Evolutionary conservation across 1,284 basidiomycete species (phyloP), one percentile per base, ranked within the genome.

Genomic region (Thelephora terrestris): DNA sequence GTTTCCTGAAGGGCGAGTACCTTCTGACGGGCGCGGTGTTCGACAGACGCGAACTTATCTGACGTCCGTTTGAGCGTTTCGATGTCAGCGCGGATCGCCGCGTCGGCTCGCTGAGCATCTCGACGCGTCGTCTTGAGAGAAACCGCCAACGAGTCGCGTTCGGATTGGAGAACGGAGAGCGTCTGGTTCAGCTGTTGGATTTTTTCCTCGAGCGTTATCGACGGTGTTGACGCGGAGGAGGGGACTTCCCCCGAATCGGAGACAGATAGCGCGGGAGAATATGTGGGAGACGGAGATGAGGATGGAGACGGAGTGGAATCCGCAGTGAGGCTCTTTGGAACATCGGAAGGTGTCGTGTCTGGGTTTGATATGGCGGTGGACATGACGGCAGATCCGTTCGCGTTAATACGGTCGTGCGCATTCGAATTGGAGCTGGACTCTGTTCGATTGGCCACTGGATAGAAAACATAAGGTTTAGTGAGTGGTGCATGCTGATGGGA

Each of bases 1-100:
- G 85, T 79, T 58, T 90, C 85, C 58, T 87, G 84, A 27, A 90
- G 65, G 2, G 86, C 82, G 2, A 86, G 71, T 10, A 82, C 76
- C 57, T 86, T 88, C 61, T 89, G 85, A 32, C 77, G 76, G 7
- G 79, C 76, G 9, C 85, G 74, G 18, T 74, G 70, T 57, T 90
- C 87, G 0, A 72, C 73, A 2, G 75, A 71, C 0, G 72, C 66
- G 49, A 82, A 74, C 53, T 85, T 85, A 55, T 90, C 86, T 2
- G 79, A 77, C 2, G 83, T 74, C 1, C 83, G 75, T 60, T 81
- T 84, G 44, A 90, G 71, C 0, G 74, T 72, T 36, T 89, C 82
- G 47, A 89, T 87, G 63, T 89, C 85, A 5, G 78, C 70, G 10
- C 84, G 81, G 24, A 89, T 69, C 3, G 76, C 74, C 0, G 84